Base-by-base conservation (phyloP, 257 asterid species). In the Linderniella brevidens region DNA sequence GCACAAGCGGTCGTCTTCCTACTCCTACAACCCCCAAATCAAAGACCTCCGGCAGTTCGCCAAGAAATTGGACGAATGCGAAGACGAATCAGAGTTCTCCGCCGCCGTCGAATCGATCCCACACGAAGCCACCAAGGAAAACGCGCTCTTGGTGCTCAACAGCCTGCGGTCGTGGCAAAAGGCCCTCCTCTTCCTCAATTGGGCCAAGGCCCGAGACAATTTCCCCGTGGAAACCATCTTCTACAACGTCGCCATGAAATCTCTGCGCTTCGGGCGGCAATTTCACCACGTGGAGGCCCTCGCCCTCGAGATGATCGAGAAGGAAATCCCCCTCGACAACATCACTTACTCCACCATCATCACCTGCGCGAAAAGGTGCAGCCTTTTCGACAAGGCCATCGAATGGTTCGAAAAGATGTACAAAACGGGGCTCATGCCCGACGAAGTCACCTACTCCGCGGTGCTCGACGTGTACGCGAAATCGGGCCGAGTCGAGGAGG, bases 321-420 rank as follows among this genome's bases (percentile, higher is more conserved):
- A 72, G 15, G 86, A 70, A 5, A 19, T 84, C 50, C 82, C 52
- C 39, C 78, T 84, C 14, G 98, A 90, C 56, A 90, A 84, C 59
- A 85, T 90, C 40, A 90, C 94, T 32, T 90, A 84, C 52, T 84
- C 93, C 0, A 90, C 98, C n/a, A 84, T 90, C 16, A 90, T 90
- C 37, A 74, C 93, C 0, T 70, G 83, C 37, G 98, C 98, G 1
- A 90, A 90, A 59, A 78, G 86, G 71, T 84, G 94, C 19, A 72
- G 74, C 59, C 85, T 76, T 58, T 90, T 77, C 46, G 82, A 78
- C 17, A 84, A 81, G 60, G 98, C 98, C 0, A 77, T 84, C n/a
- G 94, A 74, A 73, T 90, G 94, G 98, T 90, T 90, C 58, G 96
- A 90, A 73, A 72, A 92, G 60, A 90, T 90, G 98, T 84, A 90